These are phyloP conservation scores for Aeschynomene evenia DNA, from an alignment of 306 rosid genomes.

Conservation along the genomic window DNA sequence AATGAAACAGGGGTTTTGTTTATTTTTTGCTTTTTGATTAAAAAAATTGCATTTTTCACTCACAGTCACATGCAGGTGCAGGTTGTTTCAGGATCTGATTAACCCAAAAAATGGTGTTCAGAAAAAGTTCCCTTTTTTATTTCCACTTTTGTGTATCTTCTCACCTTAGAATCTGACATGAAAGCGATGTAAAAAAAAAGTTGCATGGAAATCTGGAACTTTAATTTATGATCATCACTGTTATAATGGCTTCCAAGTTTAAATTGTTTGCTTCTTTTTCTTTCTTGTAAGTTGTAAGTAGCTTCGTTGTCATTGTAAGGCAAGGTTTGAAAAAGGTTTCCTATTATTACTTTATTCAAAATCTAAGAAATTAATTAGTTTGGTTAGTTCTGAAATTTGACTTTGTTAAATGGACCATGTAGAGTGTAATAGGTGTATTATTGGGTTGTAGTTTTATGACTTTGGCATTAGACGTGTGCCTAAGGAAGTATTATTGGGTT, in stretches of 20 bases:
- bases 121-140: not conserved
- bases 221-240: not conserved
- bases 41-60: not conserved
- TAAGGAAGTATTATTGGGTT: no score
- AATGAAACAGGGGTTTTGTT: not conserved
- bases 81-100: not conserved
- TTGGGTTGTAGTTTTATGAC: not conserved
- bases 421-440: not conserved
- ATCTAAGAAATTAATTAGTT: not conserved
- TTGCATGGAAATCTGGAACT: constrained; percentile 23
- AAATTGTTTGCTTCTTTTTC: not conserved
- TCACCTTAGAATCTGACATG: constrained; percentile 4
- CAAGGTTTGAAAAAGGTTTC: constrained; percentile 4
- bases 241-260: constrained; percentile 6
- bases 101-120: not conserved
- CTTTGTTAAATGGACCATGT: not conserved
- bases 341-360: not conserved
- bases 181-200: constrained; percentile 17
- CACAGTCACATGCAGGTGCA: not conserved
- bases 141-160: not conserved
- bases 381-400: not conserved
- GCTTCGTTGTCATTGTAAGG: not conserved
- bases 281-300: not conserved
- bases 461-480: constrained; percentile 25
- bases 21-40: not conserved